Evolutionary conservation across 257 asterid species (phyloP).

Genomic region (Penstemon eatonii): DNA sequence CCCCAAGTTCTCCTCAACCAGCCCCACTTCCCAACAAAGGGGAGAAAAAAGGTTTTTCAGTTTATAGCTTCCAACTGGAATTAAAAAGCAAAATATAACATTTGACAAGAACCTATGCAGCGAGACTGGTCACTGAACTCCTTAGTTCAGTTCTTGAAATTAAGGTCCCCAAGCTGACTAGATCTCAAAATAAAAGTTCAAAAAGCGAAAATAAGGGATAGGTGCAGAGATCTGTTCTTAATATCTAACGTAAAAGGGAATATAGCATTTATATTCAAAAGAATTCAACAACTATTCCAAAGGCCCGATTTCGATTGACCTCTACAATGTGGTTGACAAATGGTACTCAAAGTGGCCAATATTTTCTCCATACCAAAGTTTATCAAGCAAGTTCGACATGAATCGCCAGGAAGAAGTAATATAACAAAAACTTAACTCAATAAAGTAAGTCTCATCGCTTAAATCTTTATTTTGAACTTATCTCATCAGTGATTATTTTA

Average conservation of each 20-base stretch:
- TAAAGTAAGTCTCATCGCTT: slow-evolving; percentile 6
- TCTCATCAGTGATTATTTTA: neutral
- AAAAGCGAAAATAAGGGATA: too few relatives aligned
- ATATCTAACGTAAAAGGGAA: neutral
- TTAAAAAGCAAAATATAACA: slow-evolving; percentile 4
- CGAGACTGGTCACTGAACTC: neutral
- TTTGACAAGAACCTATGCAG: slow-evolving; percentile 7
- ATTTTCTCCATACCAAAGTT: neutral
- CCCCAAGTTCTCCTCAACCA: neutral
- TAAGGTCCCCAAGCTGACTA: neutral
- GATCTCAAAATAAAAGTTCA: neutral
- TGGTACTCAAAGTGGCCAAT: slow-evolving; percentile 7
- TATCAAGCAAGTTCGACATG: neutral
- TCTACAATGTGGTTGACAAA: slow-evolving; percentile 18
- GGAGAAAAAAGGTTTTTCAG: neutral
- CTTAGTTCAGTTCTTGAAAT: slow-evolving; percentile 15
- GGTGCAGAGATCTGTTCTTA: neutral
- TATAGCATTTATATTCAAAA: neutral
- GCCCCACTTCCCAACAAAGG: neutral
- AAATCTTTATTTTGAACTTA: neutral
- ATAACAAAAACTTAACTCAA: neutral
- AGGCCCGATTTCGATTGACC: neutral
- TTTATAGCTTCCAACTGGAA: slow-evolving; percentile 8
- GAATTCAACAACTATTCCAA: neutral
- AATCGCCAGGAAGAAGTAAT: neutral